Conservation (phyloP, 2,329 filamentous ascomycete genomes). For the Shiraia bambusicola region DNA sequence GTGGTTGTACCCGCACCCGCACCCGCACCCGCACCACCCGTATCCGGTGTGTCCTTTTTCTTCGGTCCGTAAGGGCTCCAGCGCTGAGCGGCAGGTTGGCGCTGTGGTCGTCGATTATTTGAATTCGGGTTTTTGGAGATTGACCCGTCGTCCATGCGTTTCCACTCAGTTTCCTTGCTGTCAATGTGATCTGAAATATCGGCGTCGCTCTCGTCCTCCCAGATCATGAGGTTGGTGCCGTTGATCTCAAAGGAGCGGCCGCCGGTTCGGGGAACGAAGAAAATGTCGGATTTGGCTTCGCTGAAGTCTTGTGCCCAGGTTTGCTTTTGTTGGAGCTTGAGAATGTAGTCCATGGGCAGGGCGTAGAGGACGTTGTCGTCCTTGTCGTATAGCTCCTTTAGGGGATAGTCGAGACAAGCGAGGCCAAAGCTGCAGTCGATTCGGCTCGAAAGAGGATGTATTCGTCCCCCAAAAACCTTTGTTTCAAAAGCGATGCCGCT, state of each 20-base stretch:
- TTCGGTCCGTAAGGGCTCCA: conserved; percentile 40
- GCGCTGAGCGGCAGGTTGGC: conserved; percentile 26
- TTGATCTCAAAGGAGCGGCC: conserved; percentile 41
- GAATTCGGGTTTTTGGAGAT: conserved; percentile 42
- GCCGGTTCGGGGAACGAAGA: conserved; percentile 44
- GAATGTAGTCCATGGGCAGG: conserved; percentile 44
- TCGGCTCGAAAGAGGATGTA: conserved; percentile 42
- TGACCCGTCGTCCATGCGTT: conserved; percentile 42
- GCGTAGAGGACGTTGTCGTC: conserved; percentile 43
- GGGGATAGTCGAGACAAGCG: conserved; percentile 39
- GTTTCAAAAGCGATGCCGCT: conserved; percentile 44
- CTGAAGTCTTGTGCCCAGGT: conserved; percentile 42
- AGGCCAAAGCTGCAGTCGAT: conserved; percentile 44
- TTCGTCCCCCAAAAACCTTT: conserved; percentile 43
- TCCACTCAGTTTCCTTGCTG: conserved; percentile 38
- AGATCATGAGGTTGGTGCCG: conserved; percentile 44
- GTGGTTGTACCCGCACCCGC: conserved; percentile 24
- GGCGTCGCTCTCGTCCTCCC: conserved; percentile 43
- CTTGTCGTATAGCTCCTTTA: conserved; percentile 40
- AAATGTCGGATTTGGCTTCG: conserved; percentile 22
- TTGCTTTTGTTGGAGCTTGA: conserved; percentile 40
- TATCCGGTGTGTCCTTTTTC: conserved; percentile 25
- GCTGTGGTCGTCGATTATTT: conserved; percentile 33
- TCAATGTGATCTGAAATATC: conserved; percentile 44
- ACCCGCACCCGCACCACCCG: too few relatives aligned